A percentile compares a stretch with the other conserved stretches of the same genome.
Conservation (phyloP, 129 eudicot genomes). For the Flaveria trinervia region DNA sequence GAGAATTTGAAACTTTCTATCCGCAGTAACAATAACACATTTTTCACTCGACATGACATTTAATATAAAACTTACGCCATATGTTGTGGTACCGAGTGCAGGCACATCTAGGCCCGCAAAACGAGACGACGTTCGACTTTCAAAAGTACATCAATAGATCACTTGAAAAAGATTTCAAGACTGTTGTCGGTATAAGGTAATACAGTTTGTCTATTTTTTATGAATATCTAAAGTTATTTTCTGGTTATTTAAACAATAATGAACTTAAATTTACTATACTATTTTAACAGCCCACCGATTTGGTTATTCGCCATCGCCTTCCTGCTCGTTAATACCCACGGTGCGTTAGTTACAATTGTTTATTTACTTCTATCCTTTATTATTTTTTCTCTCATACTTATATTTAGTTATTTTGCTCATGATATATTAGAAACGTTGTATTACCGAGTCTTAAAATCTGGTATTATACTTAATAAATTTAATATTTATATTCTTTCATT, state of each 20-base stretch:
- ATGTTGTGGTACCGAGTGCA: slow-evolving; percentile 16
- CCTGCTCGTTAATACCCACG: slow-evolving; percentile 54
- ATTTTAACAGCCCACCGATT: slow-evolving; percentile 49
- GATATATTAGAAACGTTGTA: too few relatives aligned
- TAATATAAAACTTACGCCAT: not conserved
- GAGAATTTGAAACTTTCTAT: too few relatives aligned
- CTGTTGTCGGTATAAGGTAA: slow-evolving; percentile 61
- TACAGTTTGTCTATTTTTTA: not conserved
- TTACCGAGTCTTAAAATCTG: too few relatives aligned
- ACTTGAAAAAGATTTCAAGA: slow-evolving; percentile 59
- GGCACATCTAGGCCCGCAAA: slow-evolving; percentile 64
- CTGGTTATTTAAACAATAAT: not conserved
- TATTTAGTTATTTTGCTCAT: too few relatives aligned
- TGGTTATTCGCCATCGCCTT: slow-evolving; percentile 54
- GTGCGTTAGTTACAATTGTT: slow-evolving; percentile 6
- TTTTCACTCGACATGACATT: too few relatives aligned
- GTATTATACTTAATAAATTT: too few relatives aligned
- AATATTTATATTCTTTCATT: too few relatives aligned
- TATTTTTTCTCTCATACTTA: too few relatives aligned
- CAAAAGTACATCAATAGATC: slow-evolving; percentile 59
- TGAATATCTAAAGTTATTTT: not conserved
- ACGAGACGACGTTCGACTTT: slow-evolving; percentile 47
- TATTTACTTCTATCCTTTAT: not conserved
- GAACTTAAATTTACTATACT: not conserved
- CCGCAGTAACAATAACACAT: too few relatives aligned